A percentile compares a stretch with the other conserved stretches of the same genome.
These are phyloP conservation scores for Ampelomyces quisqualis DNA, from an alignment of 2,329 filamentous ascomycete species.

Conservation along the genomic window DNA sequence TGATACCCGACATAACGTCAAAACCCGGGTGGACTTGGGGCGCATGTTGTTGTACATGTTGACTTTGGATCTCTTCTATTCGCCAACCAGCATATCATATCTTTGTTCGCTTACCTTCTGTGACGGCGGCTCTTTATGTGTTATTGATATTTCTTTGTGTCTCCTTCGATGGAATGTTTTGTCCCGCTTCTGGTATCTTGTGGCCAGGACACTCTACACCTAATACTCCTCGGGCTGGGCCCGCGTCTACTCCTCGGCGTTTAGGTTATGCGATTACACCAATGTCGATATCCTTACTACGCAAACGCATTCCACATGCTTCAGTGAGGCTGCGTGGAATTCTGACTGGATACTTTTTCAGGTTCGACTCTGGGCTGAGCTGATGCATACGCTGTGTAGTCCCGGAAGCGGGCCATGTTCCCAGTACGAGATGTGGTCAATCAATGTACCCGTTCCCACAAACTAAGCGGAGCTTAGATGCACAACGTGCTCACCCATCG, in stretches of 20 bases:
- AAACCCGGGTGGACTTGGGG: slow-evolving; percentile 22
- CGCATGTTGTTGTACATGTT: slow-evolving; percentile 15
- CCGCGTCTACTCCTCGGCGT: slow-evolving; percentile 20
- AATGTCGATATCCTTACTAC: slow-evolving; percentile 2
- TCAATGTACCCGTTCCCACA: too few relatives aligned
- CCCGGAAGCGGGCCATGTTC: neutral
- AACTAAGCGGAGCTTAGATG: too few relatives aligned
- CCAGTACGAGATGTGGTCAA: slow-evolving; percentile 4
- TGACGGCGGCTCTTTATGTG: slow-evolving; percentile 7
- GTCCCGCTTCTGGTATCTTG: slow-evolving; percentile 23
- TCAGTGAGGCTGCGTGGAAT: slow-evolving; percentile 7
- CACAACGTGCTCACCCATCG: neutral
- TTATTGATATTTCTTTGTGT: slow-evolving; percentile 2
- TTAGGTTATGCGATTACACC: slow-evolving; percentile 14
- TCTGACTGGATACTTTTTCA: neutral
- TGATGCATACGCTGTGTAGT: neutral
- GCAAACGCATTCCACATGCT: neutral
- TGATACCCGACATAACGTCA: slow-evolving; percentile 26
- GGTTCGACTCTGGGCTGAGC: neutral
- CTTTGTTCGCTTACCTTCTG: slow-evolving; percentile 10
- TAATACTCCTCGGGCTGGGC: slow-evolving; percentile 34
- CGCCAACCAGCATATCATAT: slow-evolving; percentile 10
- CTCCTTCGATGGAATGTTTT: slow-evolving; percentile 6
- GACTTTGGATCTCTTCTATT: slow-evolving; percentile 9
- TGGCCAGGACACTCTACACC: slow-evolving; percentile 17